These are phyloP conservation scores for Globisporangium middletonii DNA, from an alignment of 352 stramenopile genomes.

Conservation along the genomic window DNA sequence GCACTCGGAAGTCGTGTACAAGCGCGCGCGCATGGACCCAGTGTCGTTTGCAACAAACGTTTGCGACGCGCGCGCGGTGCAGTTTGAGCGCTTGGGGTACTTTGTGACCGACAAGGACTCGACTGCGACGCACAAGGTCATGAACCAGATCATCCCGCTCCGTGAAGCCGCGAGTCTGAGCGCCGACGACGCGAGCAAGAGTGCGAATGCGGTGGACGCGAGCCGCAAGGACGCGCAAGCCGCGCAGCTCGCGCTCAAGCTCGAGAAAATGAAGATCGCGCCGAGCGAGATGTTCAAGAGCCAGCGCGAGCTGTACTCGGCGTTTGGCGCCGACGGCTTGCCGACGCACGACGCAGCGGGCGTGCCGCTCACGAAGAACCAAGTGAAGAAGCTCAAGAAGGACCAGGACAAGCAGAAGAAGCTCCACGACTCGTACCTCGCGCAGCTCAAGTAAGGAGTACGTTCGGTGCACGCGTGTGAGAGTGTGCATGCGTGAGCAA, in stretches of 20 bases:
- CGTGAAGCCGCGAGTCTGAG: conserved; percentile 68
- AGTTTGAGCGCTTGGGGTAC: conserved; percentile 98
- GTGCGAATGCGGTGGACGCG: conserved; percentile 18
- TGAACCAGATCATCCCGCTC: conserved; percentile 96
- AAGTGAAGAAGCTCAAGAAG: conserved; percentile 87
- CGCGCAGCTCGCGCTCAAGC: conserved; percentile 86
- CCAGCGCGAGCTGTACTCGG: conserved; percentile 60
- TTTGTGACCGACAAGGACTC: conserved; percentile 97
- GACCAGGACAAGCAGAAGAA: conserved; percentile 88
- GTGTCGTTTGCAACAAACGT: conserved; percentile 52
- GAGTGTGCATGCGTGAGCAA: too few relatives aligned
- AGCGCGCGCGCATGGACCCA: conserved; percentile 86
- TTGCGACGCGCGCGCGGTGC: conserved; percentile 68
- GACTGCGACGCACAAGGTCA: conserved; percentile 86
- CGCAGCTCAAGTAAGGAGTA: conserved; percentile 8
- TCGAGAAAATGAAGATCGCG: conserved; percentile 90
- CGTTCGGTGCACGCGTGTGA: too few relatives aligned
- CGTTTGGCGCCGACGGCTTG: conserved; percentile 63
- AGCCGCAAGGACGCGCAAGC: conserved; percentile 79
- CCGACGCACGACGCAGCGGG: conserved; percentile 70
- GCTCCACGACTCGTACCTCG: conserved; percentile 61
- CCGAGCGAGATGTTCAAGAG: conserved; percentile 78
- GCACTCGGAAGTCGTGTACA: conserved; percentile 78
- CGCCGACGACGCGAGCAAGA: conserved; percentile 42
- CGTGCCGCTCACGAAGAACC: conserved; percentile 65